Evolutionary conservation across 371 early-diverging fungal species (phyloP).

Genomic region (Actinomucor elegans): DNA sequence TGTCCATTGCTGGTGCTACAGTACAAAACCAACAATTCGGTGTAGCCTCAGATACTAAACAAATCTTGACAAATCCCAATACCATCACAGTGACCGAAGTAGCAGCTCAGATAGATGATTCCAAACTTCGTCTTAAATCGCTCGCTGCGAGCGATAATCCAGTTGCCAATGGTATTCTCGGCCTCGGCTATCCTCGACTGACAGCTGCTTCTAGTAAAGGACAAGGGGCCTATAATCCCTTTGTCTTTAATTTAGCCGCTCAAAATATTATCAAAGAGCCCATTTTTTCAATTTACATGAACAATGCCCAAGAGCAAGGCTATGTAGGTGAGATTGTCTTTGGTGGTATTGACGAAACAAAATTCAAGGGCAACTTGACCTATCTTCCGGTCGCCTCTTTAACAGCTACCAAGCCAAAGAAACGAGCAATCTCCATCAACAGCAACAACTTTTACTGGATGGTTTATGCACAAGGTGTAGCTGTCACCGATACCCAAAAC

Average conservation of each 20-base stretch:
- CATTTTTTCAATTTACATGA: conserved; percentile 42
- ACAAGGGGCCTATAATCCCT: conserved; percentile 34
- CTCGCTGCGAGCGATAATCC: too few relatives aligned
- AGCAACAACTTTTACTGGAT: conserved; percentile 44
- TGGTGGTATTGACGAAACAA: conserved; percentile 55
- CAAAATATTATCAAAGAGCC: conserved; percentile 35
- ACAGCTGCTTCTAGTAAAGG: conserved; percentile 30
- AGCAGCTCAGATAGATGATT: neutral
- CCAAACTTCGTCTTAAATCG: too few relatives aligned
- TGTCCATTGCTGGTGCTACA: conserved; percentile 31
- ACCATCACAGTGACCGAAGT: conserved; percentile 16
- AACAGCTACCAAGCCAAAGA: conserved; percentile 5
- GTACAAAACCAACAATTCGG: conserved; percentile 45
- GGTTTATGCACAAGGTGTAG: conserved; percentile 42
- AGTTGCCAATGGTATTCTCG: conserved; percentile 53
- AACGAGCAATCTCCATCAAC: conserved; percentile 4
- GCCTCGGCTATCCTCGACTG: conserved; percentile 40
- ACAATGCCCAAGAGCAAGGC: conserved; percentile 22
- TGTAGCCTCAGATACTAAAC: conserved; percentile 25
- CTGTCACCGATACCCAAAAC: conserved; percentile 15
- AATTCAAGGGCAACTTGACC: conserved; percentile 52
- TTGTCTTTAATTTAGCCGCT: conserved; percentile 38
- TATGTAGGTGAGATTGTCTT: conserved; percentile 60
- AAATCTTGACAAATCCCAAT: conserved; percentile 37
- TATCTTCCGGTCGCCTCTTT: conserved; percentile 43